Percentiles rank a stretch among this genome's conserved stretches.
phyloP scores from a whole-genome alignment of 192 early-diverging fungal genomes.

The Coemansia sp. region DNA sequence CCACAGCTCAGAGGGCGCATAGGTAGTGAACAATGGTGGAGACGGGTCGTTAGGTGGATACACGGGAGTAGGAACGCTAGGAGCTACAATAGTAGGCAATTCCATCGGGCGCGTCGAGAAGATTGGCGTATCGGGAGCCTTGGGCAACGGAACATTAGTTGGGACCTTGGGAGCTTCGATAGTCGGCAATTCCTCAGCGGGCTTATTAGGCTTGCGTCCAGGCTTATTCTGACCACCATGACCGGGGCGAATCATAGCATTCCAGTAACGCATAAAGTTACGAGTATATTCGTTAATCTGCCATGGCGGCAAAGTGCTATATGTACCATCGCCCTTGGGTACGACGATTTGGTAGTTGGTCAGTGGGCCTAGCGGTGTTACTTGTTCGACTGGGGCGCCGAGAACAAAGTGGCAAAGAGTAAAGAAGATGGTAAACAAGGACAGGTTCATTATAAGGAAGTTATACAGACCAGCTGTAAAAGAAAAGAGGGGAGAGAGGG shows the following conservation, averaged over 20 bases:
- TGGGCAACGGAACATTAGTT: neutral
- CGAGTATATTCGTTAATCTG: neutral
- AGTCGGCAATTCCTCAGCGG: neutral
- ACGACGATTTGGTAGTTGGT: slow-evolving; percentile 3
- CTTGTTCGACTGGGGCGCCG: neutral
- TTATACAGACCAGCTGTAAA: slow-evolving; percentile 40
- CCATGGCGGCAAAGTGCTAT: neutral
- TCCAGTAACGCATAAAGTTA: neutral
- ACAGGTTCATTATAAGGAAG: neutral
- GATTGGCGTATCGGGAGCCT: neutral
- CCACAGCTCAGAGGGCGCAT: slow-evolving; percentile 3
- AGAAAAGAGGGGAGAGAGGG: neutral
- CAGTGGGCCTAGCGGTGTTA: neutral
- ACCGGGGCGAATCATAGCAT: neutral
- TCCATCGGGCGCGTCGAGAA: neutral
- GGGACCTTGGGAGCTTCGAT: neutral
- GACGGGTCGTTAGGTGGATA: too few relatives aligned
- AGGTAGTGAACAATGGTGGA: neutral
- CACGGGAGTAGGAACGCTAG: neutral
- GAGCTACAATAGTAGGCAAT: neutral
- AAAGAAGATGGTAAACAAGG: neutral
- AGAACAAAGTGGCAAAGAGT: neutral
- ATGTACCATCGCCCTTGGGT: neutral
- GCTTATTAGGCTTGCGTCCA: neutral
- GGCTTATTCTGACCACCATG: neutral